Evolutionary conservation across 2,329 filamentous ascomycete genomes (phyloP).

Genomic region (Aspergillus novoparasiticus): DNA sequence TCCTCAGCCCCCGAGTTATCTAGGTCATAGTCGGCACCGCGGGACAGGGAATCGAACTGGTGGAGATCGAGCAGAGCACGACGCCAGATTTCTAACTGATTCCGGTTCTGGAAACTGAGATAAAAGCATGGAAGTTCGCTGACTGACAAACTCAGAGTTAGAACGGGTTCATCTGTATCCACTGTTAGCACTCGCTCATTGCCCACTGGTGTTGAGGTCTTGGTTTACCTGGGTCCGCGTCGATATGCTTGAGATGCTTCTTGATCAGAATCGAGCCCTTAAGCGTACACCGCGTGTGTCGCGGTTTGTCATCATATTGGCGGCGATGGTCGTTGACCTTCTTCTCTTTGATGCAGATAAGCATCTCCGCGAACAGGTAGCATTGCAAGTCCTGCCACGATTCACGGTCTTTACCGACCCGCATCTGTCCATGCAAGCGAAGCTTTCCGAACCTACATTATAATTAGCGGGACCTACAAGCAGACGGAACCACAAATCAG

Average conservation of each 20-base stretch:
- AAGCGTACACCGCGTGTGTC: conserved; percentile 76
- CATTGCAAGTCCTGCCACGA: conserved; percentile 98
- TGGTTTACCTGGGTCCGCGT: conserved; percentile 55
- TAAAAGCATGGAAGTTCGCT: conserved; percentile 92
- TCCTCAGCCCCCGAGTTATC: conserved; percentile 84
- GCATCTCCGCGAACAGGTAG: conserved; percentile 96
- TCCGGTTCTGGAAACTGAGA: conserved; percentile 78
- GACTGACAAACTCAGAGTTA: conserved; percentile 89
- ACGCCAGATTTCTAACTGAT: conserved; percentile 85
- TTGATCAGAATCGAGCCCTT: conserved; percentile 98
- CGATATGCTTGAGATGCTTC: conserved; percentile 92
- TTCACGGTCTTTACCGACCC: conserved; percentile 92
- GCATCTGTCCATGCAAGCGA: conserved; percentile 82
- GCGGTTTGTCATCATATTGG: conserved; percentile 69
- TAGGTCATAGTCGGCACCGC: conserved; percentile 75
- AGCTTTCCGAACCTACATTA: conserved; percentile 81
- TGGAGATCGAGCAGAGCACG: conserved; percentile 84
- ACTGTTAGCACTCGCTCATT: neutral
- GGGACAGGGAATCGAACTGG: conserved; percentile 61
- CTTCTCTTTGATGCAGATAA: conserved; percentile 99
- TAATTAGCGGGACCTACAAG: conserved; percentile 3
- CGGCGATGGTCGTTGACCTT: conserved; percentile 57
- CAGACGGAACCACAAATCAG: neutral
- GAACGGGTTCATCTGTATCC: conserved; percentile 70
- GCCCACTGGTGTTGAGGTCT: neutral